A percentile compares a stretch with the other conserved stretches of the same genome.
Evolutionary conservation across 768 basidiomycete genomes (phyloP).

Genomic region (Tylopilus vinaceipallidus): DNA sequence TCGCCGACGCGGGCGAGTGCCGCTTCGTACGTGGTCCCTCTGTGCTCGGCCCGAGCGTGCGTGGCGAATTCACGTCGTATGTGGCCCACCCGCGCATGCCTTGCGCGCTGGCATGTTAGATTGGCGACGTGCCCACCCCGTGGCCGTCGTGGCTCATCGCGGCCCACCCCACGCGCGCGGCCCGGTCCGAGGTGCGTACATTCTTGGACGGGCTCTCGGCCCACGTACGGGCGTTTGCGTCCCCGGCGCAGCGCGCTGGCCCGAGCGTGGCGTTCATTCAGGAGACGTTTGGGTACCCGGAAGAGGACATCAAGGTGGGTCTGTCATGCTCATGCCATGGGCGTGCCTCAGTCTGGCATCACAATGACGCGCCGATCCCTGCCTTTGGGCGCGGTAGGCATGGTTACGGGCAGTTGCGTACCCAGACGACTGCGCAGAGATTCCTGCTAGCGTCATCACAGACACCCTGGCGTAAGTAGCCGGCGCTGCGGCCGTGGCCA

Average conservation of each 20-base stretch:
- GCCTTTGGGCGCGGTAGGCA: constrained; percentile 46
- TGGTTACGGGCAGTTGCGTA: constrained; percentile 84
- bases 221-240: constrained; percentile 68
- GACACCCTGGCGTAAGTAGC: constrained; percentile 65
- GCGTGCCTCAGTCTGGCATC: too few species aligned
- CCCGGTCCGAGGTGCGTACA: constrained; percentile 42
- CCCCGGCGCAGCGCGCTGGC: constrained; percentile 50
- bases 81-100: too few species aligned
- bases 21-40: constrained; percentile 64
- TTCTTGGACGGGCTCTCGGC: constrained; percentile 67
- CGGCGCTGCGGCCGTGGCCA: background rate
- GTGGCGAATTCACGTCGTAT: too few species aligned
- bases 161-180: constrained; percentile 69
- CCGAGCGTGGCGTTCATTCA: constrained; percentile 74
- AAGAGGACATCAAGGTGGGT: constrained; percentile 73
- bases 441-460: constrained; percentile 61
- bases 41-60: too few species aligned
- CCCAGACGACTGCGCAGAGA: constrained; percentile 59
- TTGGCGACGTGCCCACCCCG: constrained; percentile 84
- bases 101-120: too few species aligned
- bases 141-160: constrained; percentile 98
- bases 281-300: constrained; percentile 74
- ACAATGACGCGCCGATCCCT: background rate
- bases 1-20: constrained; percentile 72
- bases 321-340: background rate